phyloP scores from a whole-genome alignment of 1,139 yeast species.

The Pichia sp. region DNA sequence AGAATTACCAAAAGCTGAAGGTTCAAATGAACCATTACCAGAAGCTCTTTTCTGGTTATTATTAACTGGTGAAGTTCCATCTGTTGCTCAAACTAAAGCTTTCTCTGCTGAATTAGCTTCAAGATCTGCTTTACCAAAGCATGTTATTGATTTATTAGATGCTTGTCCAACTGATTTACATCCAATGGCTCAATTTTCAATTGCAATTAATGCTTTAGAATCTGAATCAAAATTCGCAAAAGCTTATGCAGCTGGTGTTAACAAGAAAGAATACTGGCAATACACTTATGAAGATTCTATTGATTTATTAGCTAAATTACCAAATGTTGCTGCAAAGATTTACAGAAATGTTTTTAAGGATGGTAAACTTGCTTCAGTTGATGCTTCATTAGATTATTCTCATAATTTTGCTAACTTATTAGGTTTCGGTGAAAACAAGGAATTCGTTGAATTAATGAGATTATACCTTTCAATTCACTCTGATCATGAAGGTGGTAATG shows the following conservation, averaged over 20 bases:
- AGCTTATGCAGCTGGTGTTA: constrained; percentile 85
- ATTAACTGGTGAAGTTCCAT: constrained; percentile 85
- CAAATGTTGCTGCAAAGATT: constrained; percentile 88
- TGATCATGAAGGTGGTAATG: constrained; percentile 99
- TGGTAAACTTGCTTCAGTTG: constrained; percentile 71
- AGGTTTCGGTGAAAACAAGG: constrained; percentile 74
- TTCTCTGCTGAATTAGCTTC: constrained; percentile 81
- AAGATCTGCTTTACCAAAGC: constrained; percentile 78
- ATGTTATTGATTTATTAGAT: constrained; percentile 77
- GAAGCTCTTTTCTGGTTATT: constrained; percentile 92
- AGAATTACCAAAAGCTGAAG: constrained; percentile 89
- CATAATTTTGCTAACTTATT: constrained; percentile 80
- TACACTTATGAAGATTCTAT: constrained; percentile 87
- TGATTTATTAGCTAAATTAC: constrained; percentile 85
- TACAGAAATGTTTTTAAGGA: constrained; percentile 87
- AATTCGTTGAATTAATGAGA: constrained; percentile 87
- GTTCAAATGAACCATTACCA: constrained; percentile 80
- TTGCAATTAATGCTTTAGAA: constrained; percentile 88
- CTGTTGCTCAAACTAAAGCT: constrained; percentile 66
- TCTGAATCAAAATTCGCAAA: constrained; percentile 85
- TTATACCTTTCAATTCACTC: constrained; percentile 92
- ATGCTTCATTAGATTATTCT: constrained; percentile 80
- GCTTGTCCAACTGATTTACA: constrained; percentile 80
- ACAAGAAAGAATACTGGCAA: constrained; percentile 88
- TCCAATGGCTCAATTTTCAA: constrained; percentile 97